Evolutionary conservation across 2,329 filamentous ascomycete genomes (phyloP), one percentile per base, ranked within the genome.

Genomic region (Aurifilum marmelostoma): DNA sequence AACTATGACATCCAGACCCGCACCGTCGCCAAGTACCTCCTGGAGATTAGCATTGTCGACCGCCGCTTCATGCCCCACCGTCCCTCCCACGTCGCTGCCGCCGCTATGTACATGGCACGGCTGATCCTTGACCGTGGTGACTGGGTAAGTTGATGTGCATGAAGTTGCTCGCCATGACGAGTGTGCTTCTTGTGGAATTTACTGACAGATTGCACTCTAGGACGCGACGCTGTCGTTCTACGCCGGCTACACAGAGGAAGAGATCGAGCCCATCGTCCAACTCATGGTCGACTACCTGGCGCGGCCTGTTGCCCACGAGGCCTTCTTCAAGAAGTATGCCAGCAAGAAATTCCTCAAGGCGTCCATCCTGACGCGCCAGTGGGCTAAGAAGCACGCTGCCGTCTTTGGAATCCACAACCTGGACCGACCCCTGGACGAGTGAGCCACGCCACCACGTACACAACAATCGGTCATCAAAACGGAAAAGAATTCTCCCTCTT

Each of bases 311-410:
- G 88, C 91, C 58, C 96, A 99, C 77, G 95, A 98, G 79, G 97
- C 96, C 50, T 97, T 99, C 86, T 98, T 97, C 87, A 97, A 97
- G 88, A 99, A 99, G 82, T 99, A 99, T 80, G 96, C 96, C 68
- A 97, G 93, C 88, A 99, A 98, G 86, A 97, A 97, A 83, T 99
- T 98, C 83, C 84, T 98, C 76, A 99, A 99, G 85, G 94, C 94
- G 75, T 97, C 95, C 34, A 94, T 98, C 75, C 86, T 97, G 71
- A 92, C 94, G 47, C 92, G 95, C 75, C 89, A 92, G 77, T 99
- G 96, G 96, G 93, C 94, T 69, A 97, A 97, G 86, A 92, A 91
- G 79, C 92, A 92, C 74, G 87, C 87, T 3, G 75, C 79, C 37
- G 77, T 83, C 65, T 88, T 89, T 70, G 86, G 85, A 71, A 83